Evolutionary conservation across 768 basidiomycete species (phyloP).

Genomic region (Gymnopilus dilepis): DNA sequence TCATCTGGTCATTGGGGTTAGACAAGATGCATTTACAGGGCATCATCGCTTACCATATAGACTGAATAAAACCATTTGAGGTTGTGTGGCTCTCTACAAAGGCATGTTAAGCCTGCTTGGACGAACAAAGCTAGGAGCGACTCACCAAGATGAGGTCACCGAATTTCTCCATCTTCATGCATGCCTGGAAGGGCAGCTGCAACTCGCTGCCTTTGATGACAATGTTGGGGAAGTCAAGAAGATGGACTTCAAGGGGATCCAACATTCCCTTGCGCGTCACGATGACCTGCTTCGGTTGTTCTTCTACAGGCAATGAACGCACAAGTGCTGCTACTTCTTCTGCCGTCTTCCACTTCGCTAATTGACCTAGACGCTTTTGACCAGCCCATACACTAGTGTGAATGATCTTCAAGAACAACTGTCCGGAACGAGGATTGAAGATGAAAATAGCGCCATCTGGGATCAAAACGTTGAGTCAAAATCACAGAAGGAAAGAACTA

Average conservation of each 20-base stretch:
- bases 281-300: conserved; percentile 99
- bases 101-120: conserved; percentile 15
- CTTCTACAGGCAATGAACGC: conserved; percentile 98
- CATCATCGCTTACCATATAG: conserved; percentile 69
- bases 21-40: not conserved
- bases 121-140: not conserved
- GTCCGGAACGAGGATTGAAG: conserved; percentile 98
- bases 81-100: conserved; percentile 88
- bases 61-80: conserved; percentile 99
- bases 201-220: conserved; percentile 99
- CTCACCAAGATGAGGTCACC: conserved; percentile 91
- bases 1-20: conserved; percentile 62
- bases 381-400: conserved; percentile 99
- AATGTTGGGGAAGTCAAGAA: conserved; percentile 99
- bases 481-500: too few species aligned
- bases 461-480: conserved; percentile 11
- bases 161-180: conserved; percentile 99
- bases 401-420: conserved; percentile 98
- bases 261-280: conserved; percentile 99
- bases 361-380: conserved; percentile 98
- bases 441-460: conserved; percentile 96
- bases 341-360: conserved; percentile 99
- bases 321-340: conserved; percentile 99
- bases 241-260: conserved; percentile 95
- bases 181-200: conserved; percentile 98